Evolutionary conservation across 139 green algal genomes (phyloP).

Genomic region (Micractinium conductrix): DNA sequence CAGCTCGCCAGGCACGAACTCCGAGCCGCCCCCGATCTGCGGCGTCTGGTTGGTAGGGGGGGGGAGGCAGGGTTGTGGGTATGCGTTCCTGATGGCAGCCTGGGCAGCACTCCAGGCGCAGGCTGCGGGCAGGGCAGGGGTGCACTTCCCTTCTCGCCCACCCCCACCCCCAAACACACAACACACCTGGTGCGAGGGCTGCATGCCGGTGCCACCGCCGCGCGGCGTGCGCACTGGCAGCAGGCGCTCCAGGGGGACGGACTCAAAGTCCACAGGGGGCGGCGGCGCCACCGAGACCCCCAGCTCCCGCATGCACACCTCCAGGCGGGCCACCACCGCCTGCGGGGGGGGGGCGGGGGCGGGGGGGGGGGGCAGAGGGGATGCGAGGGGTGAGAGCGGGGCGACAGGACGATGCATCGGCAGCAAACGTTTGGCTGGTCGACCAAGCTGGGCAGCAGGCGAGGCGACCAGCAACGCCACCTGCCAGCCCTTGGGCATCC

Average conservation of each 20-base stretch:
- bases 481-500: background rate
- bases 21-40: constrained; percentile 18
- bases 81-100: background rate
- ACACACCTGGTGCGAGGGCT: constrained; percentile 13
- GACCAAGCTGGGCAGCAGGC: background rate
- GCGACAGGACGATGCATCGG: background rate
- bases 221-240: constrained; percentile 21
- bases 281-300: constrained; percentile 23
- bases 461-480: background rate
- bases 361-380: background rate
- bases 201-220: background rate
- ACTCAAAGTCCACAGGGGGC: constrained; percentile 19
- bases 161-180: background rate
- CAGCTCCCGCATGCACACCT: constrained; percentile 36
- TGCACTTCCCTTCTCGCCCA: background rate
- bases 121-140: too few relatives aligned
- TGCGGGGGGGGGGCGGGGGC: background rate
- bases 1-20: constrained; percentile 31
- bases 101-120: background rate
- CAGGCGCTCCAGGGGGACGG: constrained; percentile 27
- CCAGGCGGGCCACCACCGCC: constrained; percentile 28
- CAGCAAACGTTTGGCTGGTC: background rate
- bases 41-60: constrained; percentile 2
- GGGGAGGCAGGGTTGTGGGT: background rate
- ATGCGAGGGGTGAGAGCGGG: background rate